Conservation (phyloP, 2,329 filamentous ascomycete genomes). For the Xylaria sp. region DNA sequence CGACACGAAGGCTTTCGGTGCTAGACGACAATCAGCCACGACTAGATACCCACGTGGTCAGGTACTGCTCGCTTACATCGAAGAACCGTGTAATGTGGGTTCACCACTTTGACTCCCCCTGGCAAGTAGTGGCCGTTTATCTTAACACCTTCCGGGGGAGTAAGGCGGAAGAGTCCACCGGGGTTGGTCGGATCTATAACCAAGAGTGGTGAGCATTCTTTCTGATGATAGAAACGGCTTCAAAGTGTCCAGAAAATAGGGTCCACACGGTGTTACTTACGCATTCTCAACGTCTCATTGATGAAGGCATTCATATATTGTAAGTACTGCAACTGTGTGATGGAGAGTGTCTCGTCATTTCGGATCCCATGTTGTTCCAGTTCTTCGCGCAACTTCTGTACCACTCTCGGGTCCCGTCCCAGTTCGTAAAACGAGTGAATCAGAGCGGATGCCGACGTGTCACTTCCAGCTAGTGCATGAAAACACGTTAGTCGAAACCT, state of each 20-base stretch:
- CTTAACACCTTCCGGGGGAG: conserved; percentile 29
- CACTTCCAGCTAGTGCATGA: conserved; percentile 36
- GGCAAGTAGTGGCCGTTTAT: conserved; percentile 33
- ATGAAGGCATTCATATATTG: conserved; percentile 36
- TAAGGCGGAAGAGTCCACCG: conserved; percentile 33
- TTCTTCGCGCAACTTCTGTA: conserved; percentile 28
- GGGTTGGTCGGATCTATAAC: conserved; percentile 34
- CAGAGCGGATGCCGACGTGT: conserved; percentile 33
- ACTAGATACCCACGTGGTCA: neutral
- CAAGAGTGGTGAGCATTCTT: conserved; percentile 2
- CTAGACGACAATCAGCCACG: conserved; percentile 15
- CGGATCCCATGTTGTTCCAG: conserved; percentile 26
- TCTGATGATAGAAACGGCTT: neutral
- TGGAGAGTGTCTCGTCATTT: conserved; percentile 29
- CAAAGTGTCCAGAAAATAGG: neutral
- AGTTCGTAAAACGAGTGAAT: conserved; percentile 34
- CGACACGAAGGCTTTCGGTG: conserved; percentile 31
- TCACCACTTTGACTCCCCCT: conserved; percentile 34
- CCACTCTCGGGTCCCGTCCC: conserved; percentile 16
- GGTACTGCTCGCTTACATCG: conserved; percentile 29
- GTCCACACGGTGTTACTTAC: conserved; percentile 15
- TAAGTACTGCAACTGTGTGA: conserved; percentile 28
- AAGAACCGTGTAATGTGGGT: conserved; percentile 33
- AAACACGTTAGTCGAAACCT: too few species aligned
- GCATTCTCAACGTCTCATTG: conserved; percentile 36